A percentile compares a stretch with the other conserved stretches of the same genome.
Conservation (phyloP, 305 asterid species). For the Fraxinus velutina region DNA sequence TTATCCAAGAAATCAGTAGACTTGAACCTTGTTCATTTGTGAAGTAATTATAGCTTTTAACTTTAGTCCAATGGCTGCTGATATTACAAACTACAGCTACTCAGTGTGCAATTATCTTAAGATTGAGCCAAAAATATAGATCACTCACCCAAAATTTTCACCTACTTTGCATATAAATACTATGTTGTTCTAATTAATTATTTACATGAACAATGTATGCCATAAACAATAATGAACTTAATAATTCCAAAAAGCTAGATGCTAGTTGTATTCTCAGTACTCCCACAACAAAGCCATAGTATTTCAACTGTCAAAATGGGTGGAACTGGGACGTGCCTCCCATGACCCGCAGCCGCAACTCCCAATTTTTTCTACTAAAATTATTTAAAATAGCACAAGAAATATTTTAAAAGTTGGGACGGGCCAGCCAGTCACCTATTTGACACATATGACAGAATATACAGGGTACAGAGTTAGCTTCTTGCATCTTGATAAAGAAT, state of each 20-base stretch:
- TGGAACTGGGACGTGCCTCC: not conserved
- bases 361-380: not conserved
- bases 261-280: slow-evolving; percentile 19
- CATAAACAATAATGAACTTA: not conserved
- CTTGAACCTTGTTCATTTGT: not conserved
- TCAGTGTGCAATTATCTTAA: not conserved
- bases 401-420: not conserved
- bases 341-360: not conserved
- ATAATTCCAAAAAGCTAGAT: slow-evolving; percentile 6
- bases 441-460: slow-evolving; percentile 36
- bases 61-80: not conserved
- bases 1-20: not conserved
- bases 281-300: not conserved
- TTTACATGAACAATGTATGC: not conserved
- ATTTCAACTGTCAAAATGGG: not conserved
- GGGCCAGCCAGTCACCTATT: not conserved
- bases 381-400: not conserved
- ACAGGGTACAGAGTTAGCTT: slow-evolving; percentile 29
- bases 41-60: not conserved
- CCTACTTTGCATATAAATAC: not conserved
- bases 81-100: not conserved
- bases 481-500: not conserved
- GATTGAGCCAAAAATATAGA: not conserved
- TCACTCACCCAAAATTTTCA: not conserved
- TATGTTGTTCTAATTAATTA: not conserved